Evolutionary conservation across 345 rosid genomes (phyloP), one percentile per base, ranked within the genome.

Genomic region (Orychophragmus violaceus): DNA sequence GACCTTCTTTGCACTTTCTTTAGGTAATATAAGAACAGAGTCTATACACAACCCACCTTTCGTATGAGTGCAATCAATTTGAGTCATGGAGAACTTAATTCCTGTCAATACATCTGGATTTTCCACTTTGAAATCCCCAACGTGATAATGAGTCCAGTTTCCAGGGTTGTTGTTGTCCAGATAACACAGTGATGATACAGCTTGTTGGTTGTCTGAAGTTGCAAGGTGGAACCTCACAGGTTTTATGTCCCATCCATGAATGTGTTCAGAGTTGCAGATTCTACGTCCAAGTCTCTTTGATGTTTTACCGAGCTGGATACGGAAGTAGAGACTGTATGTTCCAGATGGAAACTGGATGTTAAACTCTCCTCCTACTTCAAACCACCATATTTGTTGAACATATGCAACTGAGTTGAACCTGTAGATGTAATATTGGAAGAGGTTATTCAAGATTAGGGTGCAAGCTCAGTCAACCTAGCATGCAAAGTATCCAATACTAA

Each of bases 381-480:
- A 86, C 98, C 98, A 89, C 98, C 98, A 92, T 30, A 85, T 83
- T 74, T 92, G 98, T 74, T 87, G 98, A 21, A 92, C 91, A 78
- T 90, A 92, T 7, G 98, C 93, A 32, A 86, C 86, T 18, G 84
- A 75, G 1, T 76, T 76, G 64, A 87, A 92, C 74, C 97, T 87
- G 52, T 71, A 69, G 8, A 11, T 49, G 67, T 21, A 55, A 55
- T 9, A 48, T 33, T 17, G 25, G 6, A 44, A 45, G 19, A 59
- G 21, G 49, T 35, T 11, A 23, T 46, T 48, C 35, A 35, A 50
- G 35, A 50, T 45, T 28, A 22, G 39, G 4, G 32, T n/a, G 32
- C 22, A 32, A 32, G 13, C 59, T 64, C 58, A 45, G 13, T 18
- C 24, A 18, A 44, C 6, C 19, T 39, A 21, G 19, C 11, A 24